Base-by-base conservation (phyloP, 768 basidiomycete species). In the Termitomyces sp. region DNA sequence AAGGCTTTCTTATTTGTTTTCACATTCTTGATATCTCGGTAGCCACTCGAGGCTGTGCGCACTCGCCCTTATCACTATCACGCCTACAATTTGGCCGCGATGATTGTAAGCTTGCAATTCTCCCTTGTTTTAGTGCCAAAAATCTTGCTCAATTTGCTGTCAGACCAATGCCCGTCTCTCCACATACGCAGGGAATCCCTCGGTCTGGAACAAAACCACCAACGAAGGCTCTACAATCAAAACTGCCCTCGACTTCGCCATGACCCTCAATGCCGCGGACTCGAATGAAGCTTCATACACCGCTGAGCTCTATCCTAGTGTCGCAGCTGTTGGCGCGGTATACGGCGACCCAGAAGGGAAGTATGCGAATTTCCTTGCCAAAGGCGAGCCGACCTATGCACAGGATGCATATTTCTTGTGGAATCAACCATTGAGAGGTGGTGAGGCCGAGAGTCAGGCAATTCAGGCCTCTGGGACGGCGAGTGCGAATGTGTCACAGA, bases 1-100 rank as follows among this genome's bases (percentile, higher is more conserved):
- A 10, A 55, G 19, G 19, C 3, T 21, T 21, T 41, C 35, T 17
- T 3, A 19, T 14, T 40, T 17, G 1, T 37, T 34, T 32, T 25
- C 4, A 45, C 47, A 6, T 39, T 6, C 6, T 5, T 44, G 6
- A 49, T 5, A 9, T 19, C 14, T 21, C 25, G 16, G 11, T n/a
- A 84, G 81, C 85, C 86, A 11, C 67, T 83, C 14, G 86, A 88
- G 70, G 76, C 82, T 17, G 73, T 67, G 3, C 80, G 86, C 27
- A 84, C 84, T 1, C 73, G 80, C 11, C 84, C 86, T 16, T 86
- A 80, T 66, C 85, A 88, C 63, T 87, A 88, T 64, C 77, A 82
- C 10, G 76, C 79, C 0, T 88, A 85, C 69, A 89, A 89, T 59
- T 73, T 87, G 16, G 82, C 80, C 1, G 85, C 83, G 8, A 83